Conservation (phyloP, 2,329 filamentous ascomycete genomes). For the Pestalotiopsis sp. region DNA sequence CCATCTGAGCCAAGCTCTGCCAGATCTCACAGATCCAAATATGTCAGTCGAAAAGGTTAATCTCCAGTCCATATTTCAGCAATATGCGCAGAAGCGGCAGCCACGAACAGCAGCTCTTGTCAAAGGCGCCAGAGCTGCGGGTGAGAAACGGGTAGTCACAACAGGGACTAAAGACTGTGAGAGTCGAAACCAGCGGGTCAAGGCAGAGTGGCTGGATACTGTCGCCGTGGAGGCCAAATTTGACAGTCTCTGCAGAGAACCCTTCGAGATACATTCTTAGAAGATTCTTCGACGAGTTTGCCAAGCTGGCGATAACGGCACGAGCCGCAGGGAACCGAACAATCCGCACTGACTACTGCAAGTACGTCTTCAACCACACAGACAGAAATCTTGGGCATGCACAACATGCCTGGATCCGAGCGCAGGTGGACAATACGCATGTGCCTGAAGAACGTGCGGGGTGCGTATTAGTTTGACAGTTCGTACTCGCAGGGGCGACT, state of each 20-base stretch:
- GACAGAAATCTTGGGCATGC: too few relatives aligned
- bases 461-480: too few relatives aligned
- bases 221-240: slow-evolving; percentile 2
- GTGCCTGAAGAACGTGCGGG: too few relatives aligned
- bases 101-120: slow-evolving; percentile 24
- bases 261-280: neutral
- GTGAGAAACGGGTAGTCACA: slow-evolving; percentile 21
- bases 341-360: too few relatives aligned
- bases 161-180: slow-evolving; percentile 8
- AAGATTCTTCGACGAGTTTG: too few relatives aligned
- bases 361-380: too few relatives aligned
- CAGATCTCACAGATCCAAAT: neutral
- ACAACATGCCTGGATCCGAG: too few relatives aligned
- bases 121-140: slow-evolving; percentile 22
- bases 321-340: too few relatives aligned
- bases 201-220: slow-evolving; percentile 6
- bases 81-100: slow-evolving; percentile 22
- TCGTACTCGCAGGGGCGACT: too few relatives aligned
- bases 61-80: slow-evolving; percentile 5
- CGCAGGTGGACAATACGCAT: too few relatives aligned
- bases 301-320: neutral
- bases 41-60: neutral
- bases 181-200: neutral
- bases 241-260: slow-evolving; percentile 11
- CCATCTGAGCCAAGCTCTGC: slow-evolving; percentile 12